phyloP scores from a whole-genome alignment of 75 land plant genomes.

The Picea sitchensis region DNA sequence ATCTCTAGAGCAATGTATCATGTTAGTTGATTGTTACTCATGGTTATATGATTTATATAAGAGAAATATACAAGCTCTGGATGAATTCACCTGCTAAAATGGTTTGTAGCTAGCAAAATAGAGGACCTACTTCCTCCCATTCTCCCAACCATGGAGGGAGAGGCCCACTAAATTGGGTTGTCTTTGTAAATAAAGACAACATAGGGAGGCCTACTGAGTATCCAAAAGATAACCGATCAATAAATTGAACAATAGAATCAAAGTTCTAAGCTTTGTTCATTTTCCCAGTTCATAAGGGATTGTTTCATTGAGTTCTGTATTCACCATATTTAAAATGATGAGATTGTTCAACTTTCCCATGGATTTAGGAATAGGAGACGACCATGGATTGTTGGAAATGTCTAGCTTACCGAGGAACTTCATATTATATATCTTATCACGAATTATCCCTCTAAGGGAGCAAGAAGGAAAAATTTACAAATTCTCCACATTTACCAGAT shows the following conservation, averaged over 20 bases:
- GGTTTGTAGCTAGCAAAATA: slow-evolving; percentile 22
- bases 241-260: slow-evolving; percentile 53
- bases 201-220: slow-evolving; percentile 5
- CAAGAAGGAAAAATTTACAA: no score
- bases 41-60: slow-evolving; percentile 9
- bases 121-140: slow-evolving; percentile 7
- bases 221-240: slow-evolving; percentile 47
- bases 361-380: slow-evolving; percentile 35
- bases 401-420: slow-evolving; percentile 33
- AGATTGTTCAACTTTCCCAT: slow-evolving; percentile 44
- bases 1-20: slow-evolving; percentile 29
- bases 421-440: slow-evolving; percentile 33
- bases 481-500: no score
- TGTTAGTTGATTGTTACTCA: slow-evolving; percentile 18
- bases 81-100: slow-evolving; percentile 18
- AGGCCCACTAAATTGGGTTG: slow-evolving; percentile 22
- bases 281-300: slow-evolving; percentile 56
- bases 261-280: slow-evolving; percentile 32
- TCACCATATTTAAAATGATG: slow-evolving; percentile 25
- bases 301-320: slow-evolving; percentile 43
- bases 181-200: slow-evolving; percentile 17
- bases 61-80: slow-evolving; percentile 24
- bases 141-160: slow-evolving; percentile 16
- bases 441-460: slow-evolving; percentile 13
- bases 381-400: slow-evolving; percentile 37